Conservation (phyloP, 257 asterid genomes). For the Nyctanthes arbortristis region DNA sequence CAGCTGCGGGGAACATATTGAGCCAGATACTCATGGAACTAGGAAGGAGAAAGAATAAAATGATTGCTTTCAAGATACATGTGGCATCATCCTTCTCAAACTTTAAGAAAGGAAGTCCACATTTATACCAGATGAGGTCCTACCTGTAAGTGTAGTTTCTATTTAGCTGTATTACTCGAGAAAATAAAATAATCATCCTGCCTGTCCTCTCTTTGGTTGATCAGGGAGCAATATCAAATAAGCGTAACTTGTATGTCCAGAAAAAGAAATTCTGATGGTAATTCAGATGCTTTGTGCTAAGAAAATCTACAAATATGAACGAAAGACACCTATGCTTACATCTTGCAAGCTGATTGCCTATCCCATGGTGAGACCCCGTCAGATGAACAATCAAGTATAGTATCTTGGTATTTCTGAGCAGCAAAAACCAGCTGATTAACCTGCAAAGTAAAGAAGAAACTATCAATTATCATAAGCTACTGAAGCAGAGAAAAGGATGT, state of each 20-base stretch:
- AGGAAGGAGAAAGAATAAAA: background rate
- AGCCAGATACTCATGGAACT: background rate
- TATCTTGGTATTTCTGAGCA: conserved; percentile 30
- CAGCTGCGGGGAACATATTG: background rate
- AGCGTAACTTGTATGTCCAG: background rate
- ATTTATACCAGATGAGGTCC: background rate
- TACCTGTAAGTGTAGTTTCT: background rate
- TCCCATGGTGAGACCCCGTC: conserved; percentile 22
- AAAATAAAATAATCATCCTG: background rate
- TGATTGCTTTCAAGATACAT: background rate
- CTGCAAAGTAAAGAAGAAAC: conserved; percentile 30
- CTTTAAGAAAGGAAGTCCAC: background rate
- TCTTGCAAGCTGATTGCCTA: conserved; percentile 29
- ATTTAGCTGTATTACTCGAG: background rate
- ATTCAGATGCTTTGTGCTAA: background rate
- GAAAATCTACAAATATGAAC: background rate
- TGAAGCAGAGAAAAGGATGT: background rate
- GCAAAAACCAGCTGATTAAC: conserved; percentile 45
- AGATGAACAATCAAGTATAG: conserved; percentile 19
- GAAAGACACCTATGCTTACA: conserved; percentile 29
- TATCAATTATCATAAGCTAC: background rate
- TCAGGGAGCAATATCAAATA: background rate
- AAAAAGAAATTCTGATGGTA: background rate
- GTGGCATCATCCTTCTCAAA: background rate
- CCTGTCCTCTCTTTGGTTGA: background rate